Percentiles rank a stretch among this genome's conserved stretches.
These are phyloP conservation scores for Olyra latifolia DNA, from an alignment of 176 grass and related monocot genomes.

Conservation along the genomic window DNA sequence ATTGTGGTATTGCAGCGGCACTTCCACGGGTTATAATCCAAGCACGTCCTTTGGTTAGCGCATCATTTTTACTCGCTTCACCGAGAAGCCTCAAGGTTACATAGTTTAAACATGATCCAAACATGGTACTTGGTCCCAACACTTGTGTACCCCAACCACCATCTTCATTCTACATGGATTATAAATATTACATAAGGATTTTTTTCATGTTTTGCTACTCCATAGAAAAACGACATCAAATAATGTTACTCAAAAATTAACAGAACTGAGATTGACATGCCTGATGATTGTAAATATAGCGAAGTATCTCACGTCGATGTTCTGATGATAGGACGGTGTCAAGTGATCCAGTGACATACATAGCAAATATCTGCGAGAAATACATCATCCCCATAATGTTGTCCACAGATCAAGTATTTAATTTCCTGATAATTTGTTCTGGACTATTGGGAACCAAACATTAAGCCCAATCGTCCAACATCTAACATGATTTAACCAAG, in stretches of 20 bases:
- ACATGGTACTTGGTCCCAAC: conserved; percentile 31
- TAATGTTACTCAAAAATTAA: neutral
- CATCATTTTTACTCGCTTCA: neutral
- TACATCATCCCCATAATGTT: neutral
- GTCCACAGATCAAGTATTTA: neutral
- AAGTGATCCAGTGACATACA: conserved; percentile 36
- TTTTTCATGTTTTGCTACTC: neutral
- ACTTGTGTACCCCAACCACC: conserved; percentile 40
- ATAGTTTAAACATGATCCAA: conserved; percentile 45
- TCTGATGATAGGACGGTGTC: conserved; percentile 15
- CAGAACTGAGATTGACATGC: neutral
- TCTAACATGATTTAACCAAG: neutral
- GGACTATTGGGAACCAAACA: neutral
- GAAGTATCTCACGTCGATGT: conserved; percentile 33
- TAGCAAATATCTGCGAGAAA: conserved; percentile 37
- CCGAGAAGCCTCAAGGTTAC: conserved; percentile 35
- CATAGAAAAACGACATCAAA: neutral
- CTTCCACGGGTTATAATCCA: conserved; percentile 35
- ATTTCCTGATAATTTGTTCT: neutral
- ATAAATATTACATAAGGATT: neutral
- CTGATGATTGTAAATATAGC: conserved; percentile 56
- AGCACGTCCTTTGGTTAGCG: neutral
- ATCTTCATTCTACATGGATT: conserved; percentile 36
- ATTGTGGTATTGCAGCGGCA: conserved; percentile 37
- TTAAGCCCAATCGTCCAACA: neutral